These are phyloP conservation scores for Fusarium guadeloupense DNA, from an alignment of 2,329 filamentous ascomycete species.

Conservation along the genomic window DNA sequence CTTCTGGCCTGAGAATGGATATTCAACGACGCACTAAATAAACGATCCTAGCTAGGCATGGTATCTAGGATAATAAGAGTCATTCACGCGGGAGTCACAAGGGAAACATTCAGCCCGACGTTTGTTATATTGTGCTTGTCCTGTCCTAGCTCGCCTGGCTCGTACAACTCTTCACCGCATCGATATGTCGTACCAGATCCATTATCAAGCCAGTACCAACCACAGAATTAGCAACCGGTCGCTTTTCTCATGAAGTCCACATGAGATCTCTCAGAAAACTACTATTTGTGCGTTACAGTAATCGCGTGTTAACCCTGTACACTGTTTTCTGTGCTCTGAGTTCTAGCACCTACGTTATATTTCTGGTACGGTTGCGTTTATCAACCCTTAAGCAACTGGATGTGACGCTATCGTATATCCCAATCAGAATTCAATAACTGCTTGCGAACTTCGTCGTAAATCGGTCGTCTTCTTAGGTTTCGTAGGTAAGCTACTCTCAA, in stretches of 20 bases:
- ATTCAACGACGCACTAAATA: conserved; percentile 3
- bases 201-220: conserved; percentile 7
- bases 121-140: neutral
- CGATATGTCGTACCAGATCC: conserved; percentile 23
- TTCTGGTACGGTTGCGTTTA: too few relatives aligned
- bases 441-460: too few relatives aligned
- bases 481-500: too few relatives aligned
- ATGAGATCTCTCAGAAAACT: conserved; percentile 20
- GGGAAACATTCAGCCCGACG: conserved; percentile 13
- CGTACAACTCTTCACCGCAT: conserved; percentile 34
- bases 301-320: conserved; percentile 1
- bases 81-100: conserved; percentile 24
- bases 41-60: conserved; percentile 2
- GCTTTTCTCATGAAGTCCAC: conserved; percentile 5
- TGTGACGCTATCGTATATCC: too few relatives aligned
- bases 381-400: too few relatives aligned
- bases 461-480: too few relatives aligned
- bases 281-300: conserved; percentile 4
- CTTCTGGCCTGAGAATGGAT: neutral
- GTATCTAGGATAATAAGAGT: too few relatives aligned
- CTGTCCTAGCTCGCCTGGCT: too few relatives aligned
- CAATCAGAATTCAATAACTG: too few relatives aligned
- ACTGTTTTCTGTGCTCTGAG: neutral
- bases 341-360: too few relatives aligned
- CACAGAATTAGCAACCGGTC: conserved; percentile 12